phyloP scores from a whole-genome alignment of 768 basidiomycete genomes.

The Mycena sanguinolenta region DNA sequence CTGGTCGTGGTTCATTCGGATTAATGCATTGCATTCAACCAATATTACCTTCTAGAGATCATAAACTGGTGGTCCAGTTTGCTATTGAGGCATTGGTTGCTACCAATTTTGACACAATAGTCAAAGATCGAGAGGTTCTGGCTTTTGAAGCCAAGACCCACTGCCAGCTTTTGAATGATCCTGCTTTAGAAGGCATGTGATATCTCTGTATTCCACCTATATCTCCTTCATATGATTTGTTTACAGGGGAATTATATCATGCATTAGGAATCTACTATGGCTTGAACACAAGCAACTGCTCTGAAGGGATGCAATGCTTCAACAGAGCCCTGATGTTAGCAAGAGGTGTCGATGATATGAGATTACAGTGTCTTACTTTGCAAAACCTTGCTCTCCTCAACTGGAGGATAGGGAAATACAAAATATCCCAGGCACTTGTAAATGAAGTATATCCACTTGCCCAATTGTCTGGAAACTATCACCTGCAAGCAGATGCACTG shows the following conservation, averaged over 20 bases:
- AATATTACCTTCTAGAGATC: neutral
- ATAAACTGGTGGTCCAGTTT: neutral
- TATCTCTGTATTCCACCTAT: too few species aligned
- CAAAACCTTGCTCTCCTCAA: neutral
- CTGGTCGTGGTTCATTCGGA: too few species aligned
- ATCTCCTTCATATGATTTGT: too few species aligned
- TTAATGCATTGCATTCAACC: neutral
- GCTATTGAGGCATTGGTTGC: neutral
- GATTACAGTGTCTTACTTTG: neutral
- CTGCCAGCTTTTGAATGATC: too few species aligned
- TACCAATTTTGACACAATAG: rapidly evolving
- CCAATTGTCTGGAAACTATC: neutral
- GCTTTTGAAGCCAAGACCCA: neutral
- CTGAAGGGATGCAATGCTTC: too few species aligned
- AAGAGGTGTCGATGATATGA: neutral
- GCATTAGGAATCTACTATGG: too few species aligned
- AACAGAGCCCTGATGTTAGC: too few species aligned
- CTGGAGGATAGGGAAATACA: neutral
- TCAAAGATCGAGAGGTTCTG: neutral
- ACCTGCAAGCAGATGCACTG: neutral
- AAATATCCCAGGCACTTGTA: too few species aligned
- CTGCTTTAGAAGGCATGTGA: too few species aligned
- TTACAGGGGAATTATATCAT: too few species aligned
- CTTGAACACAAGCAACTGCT: too few species aligned
- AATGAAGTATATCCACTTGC: neutral